These are phyloP conservation scores for Blastocrithidia nonstop DNA, from an alignment of 208 protist genomes.

Conservation along the genomic window DNA sequence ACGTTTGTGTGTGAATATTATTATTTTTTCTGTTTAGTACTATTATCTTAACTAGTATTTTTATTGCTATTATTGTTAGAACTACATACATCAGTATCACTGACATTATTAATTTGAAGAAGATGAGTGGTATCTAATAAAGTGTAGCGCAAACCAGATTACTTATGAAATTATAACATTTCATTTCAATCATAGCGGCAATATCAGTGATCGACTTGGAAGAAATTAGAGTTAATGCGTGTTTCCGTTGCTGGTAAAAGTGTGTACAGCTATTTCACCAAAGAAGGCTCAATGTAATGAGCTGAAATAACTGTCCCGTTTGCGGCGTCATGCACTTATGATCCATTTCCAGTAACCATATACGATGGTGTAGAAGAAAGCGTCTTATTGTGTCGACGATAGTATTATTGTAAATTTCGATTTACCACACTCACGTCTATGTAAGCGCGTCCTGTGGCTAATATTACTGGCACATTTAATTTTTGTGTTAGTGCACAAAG, in stretches of 20 bases:
- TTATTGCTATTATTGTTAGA: not conserved
- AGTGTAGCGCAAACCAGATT: conserved; percentile 28
- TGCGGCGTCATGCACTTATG: conserved; percentile 24
- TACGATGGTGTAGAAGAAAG: conserved; percentile 5
- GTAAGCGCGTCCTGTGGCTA: conserved; percentile 52
- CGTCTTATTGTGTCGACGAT: conserved; percentile 7
- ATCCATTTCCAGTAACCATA: conserved; percentile 40
- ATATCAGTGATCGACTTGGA: conserved; percentile 12
- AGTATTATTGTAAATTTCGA: conserved; percentile 16
- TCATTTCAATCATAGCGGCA: conserved; percentile 21
- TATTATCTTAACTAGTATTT: not conserved
- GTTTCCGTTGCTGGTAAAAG: conserved; percentile 16
- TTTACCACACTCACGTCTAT: conserved; percentile 27
- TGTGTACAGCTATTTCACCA: conserved; percentile 14
- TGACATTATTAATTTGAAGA: not conserved
- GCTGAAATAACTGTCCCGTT: conserved; percentile 14
- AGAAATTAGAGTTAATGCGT: conserved; percentile 32
- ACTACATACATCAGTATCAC: conserved; percentile 6
- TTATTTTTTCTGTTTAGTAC: conserved; percentile 7
- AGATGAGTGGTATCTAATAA: conserved; percentile 11
- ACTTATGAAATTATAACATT: conserved; percentile 27
- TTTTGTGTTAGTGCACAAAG: conserved; percentile 17
- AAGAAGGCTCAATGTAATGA: conserved; percentile 7
- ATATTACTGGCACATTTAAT: conserved; percentile 24
- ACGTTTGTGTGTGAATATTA: too few relatives aligned